These are phyloP conservation scores for Exophiala xenobiotica DNA, from an alignment of 2,329 filamentous ascomycete species.

Conservation along the genomic window DNA sequence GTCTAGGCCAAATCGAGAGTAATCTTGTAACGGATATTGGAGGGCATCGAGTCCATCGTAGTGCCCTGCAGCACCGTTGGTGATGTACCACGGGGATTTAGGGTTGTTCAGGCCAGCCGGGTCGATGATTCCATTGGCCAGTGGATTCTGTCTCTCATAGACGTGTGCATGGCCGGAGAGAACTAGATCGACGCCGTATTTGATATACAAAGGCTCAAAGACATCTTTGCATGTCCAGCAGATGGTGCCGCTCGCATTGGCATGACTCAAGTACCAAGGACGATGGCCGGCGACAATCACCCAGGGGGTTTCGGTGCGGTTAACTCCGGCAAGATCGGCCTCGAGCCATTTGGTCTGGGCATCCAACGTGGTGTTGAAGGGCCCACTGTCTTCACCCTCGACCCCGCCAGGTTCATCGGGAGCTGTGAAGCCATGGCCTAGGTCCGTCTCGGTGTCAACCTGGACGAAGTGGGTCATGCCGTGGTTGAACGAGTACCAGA, in stretches of 20 bases:
- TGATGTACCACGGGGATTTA: not conserved
- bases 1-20: not conserved
- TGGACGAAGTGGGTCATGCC: conserved; percentile 53
- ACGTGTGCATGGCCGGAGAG: conserved; percentile 34
- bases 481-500: conserved; percentile 58
- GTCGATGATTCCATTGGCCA: not conserved
- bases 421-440: conserved; percentile 47
- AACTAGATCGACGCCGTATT: conserved; percentile 50
- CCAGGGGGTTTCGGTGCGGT: conserved; percentile 52
- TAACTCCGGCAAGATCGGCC: conserved; percentile 45
- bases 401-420: conserved; percentile 51
- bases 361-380: conserved; percentile 45
- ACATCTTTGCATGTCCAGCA: conserved; percentile 40
- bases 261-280: conserved; percentile 49
- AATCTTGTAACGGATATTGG: not conserved
- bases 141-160: not conserved
- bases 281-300: conserved; percentile 51
- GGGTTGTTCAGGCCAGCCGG: not conserved
- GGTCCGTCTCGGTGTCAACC: conserved; percentile 53
- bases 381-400: conserved; percentile 42
- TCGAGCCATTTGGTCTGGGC: conserved; percentile 50
- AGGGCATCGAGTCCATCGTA: not conserved
- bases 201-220: conserved; percentile 47
- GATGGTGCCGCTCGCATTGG: conserved; percentile 25
- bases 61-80: not conserved